These are phyloP conservation scores for Vigna radiata DNA, from an alignment of 306 rosid species.

Conservation along the genomic window DNA sequence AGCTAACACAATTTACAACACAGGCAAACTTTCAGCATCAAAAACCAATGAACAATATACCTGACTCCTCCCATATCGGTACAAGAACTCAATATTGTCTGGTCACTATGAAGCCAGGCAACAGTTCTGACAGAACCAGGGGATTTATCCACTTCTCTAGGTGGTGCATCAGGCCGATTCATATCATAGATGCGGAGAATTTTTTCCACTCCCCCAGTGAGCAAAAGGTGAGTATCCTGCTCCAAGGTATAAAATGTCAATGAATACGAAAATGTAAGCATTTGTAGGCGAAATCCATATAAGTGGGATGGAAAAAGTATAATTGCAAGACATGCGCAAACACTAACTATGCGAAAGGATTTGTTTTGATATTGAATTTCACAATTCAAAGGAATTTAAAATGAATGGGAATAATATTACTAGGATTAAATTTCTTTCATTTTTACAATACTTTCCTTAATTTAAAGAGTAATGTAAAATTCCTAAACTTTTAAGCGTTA, in stretches of 20 bases:
- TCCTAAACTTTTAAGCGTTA: no score
- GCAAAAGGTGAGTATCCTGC: conserved; percentile 88
- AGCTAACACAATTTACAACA: neutral
- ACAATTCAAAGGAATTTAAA: neutral
- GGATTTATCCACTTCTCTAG: conserved; percentile 93
- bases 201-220: conserved; percentile 96
- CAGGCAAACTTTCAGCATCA: conserved; percentile 26
- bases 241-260: conserved; percentile 39
- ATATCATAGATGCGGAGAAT: conserved; percentile 88
- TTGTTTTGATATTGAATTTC: neutral
- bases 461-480: neutral
- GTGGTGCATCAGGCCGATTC: conserved; percentile 94
- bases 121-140: conserved; percentile 97
- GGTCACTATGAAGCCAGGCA: conserved; percentile 97
- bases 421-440: neutral
- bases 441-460: neutral
- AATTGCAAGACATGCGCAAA: neutral
- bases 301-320: neutral
- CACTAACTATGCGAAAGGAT: neutral
- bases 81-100: conserved; percentile 95
- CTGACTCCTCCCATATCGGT: conserved; percentile 97
- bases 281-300: conserved; percentile 7
- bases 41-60: conserved; percentile 47
- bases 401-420: neutral
- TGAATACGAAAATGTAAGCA: conserved; percentile 19